A percentile compares a stretch with the other conserved stretches of the same genome.
These are phyloP conservation scores for Tilletia setariae DNA, from an alignment of 1,284 basidiomycete species.

Conservation along the genomic window DNA sequence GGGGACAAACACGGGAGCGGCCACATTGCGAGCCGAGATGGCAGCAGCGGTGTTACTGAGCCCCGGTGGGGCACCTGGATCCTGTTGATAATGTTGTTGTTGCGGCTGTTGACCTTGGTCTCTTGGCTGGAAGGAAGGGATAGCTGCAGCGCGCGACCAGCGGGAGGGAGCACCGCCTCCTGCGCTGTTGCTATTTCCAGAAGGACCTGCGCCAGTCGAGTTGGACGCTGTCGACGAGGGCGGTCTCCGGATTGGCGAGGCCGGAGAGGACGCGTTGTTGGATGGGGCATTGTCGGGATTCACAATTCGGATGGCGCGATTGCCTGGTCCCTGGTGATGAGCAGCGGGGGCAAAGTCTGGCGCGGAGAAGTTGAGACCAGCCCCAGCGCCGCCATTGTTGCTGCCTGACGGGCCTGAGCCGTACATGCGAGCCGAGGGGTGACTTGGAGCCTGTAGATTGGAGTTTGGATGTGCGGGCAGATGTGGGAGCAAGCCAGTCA, in stretches of 20 bases:
- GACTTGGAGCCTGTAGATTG: background rate
- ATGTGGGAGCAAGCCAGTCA: no score
- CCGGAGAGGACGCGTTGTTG: background rate
- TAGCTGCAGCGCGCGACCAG: conserved; percentile 16
- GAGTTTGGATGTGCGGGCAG: background rate
- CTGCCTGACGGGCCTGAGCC: background rate
- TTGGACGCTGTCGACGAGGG: background rate
- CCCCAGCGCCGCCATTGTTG: background rate
- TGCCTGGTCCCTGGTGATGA: background rate
- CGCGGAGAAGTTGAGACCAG: background rate
- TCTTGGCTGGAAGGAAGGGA: conserved; percentile 15
- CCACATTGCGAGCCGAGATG: conserved; percentile 39
- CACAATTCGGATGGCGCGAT: conserved; percentile 4
- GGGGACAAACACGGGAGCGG: conserved; percentile 46
- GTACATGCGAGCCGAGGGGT: background rate
- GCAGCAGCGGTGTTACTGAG: background rate
- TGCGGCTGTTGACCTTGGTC: conserved; percentile 8
- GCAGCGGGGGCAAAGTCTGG: conserved; percentile 7
- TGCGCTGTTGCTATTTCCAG: background rate
- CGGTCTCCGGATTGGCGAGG: background rate
- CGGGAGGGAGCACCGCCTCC: background rate
- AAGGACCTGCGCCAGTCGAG: background rate
- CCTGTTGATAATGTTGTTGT: background rate
- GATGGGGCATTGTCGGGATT: conserved; percentile 3
- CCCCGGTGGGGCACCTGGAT: background rate